Evolutionary conservation across 192 early-diverging fungal species (phyloP).

Genomic region (Coemansia sp.): DNA sequence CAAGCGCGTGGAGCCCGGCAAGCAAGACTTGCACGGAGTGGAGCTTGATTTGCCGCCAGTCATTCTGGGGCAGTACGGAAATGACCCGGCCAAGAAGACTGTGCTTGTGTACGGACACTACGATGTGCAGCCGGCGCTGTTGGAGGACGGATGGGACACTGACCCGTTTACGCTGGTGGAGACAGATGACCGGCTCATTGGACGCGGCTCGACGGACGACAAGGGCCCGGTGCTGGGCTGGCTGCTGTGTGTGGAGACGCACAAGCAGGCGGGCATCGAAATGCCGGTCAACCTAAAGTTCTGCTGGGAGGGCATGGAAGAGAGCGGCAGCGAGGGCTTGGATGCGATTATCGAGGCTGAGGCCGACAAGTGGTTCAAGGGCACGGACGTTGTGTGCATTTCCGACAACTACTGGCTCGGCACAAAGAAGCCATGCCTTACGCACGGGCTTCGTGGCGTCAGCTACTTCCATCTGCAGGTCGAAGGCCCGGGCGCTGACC

Average conservation of each 20-base stretch:
- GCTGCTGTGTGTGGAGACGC: slow-evolving; percentile 93
- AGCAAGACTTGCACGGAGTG: slow-evolving; percentile 78
- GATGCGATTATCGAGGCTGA: slow-evolving; percentile 86
- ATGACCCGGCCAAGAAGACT: slow-evolving; percentile 90
- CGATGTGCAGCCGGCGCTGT: slow-evolving; percentile 93
- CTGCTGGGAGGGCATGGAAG: slow-evolving; percentile 97
- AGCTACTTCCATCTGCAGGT: slow-evolving; percentile 67
- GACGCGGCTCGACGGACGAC: slow-evolving; percentile 95
- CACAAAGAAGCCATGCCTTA: slow-evolving; percentile 93
- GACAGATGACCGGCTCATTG: slow-evolving; percentile 79
- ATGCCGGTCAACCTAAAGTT: slow-evolving; percentile 95
- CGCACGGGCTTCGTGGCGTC: slow-evolving; percentile 90
- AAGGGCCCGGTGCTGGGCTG: slow-evolving; percentile 98
- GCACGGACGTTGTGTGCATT: slow-evolving; percentile 95
- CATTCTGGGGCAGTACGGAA: slow-evolving; percentile 88
- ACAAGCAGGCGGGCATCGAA: slow-evolving; percentile 87
- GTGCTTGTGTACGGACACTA: slow-evolving; percentile 98
- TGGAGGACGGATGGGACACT: slow-evolving; percentile 85
- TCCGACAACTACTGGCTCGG: slow-evolving; percentile 99
- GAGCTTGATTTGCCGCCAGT: slow-evolving; percentile 86
- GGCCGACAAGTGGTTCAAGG: slow-evolving; percentile 85
- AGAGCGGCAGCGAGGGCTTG: slow-evolving; percentile 89
- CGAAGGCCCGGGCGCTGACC: slow-evolving; percentile 82
- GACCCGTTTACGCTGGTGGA: slow-evolving; percentile 90
- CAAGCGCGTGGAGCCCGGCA: slow-evolving; percentile 71